Evolutionary conservation across 2,329 filamentous ascomycete species (phyloP).

Genomic region (Fusarium tupiense): DNA sequence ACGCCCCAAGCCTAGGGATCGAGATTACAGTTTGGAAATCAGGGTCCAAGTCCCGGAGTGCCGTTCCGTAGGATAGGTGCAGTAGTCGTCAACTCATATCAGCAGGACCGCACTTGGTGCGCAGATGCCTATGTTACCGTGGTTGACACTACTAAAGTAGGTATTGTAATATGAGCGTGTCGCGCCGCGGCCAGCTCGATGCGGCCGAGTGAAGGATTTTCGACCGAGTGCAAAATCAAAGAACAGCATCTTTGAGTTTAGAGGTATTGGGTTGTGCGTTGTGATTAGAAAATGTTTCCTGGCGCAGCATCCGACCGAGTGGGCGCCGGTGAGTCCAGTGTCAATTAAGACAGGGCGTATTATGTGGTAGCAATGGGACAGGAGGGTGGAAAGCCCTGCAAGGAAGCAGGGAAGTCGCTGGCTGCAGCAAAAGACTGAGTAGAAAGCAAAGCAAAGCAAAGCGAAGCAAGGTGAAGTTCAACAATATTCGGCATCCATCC

Average conservation of each 20-base stretch:
- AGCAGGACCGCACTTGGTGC: not conserved
- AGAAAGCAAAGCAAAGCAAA: slow-evolving; percentile 5
- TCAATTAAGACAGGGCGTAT: not conserved
- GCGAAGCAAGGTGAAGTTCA: slow-evolving; percentile 15
- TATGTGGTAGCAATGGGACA: slow-evolving; percentile 6
- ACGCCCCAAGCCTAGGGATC: slow-evolving; percentile 40
- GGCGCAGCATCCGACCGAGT: not conserved
- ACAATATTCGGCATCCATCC: slow-evolving; percentile 1
- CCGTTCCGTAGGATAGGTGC: slow-evolving; percentile 25
- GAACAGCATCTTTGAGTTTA: not conserved
- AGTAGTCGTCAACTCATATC: slow-evolving; percentile 10
- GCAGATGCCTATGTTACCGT: not conserved
- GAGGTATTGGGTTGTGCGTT: not conserved
- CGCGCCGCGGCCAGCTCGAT: slow-evolving; percentile 19
- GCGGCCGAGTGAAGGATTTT: slow-evolving; percentile 8
- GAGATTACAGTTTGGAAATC: slow-evolving; percentile 46
- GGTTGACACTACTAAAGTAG: not conserved
- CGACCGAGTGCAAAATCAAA: not conserved
- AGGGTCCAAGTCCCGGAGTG: slow-evolving; percentile 43
- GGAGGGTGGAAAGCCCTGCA: slow-evolving; percentile 8
- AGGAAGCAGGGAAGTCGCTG: not conserved
- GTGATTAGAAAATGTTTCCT: not conserved
- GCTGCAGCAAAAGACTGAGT: slow-evolving; percentile 10
- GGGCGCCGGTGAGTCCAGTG: not conserved
- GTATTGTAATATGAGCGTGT: not conserved